Conservation (phyloP, 1,284 basidiomycete species). For the Coniferiporia weirii region DNA sequence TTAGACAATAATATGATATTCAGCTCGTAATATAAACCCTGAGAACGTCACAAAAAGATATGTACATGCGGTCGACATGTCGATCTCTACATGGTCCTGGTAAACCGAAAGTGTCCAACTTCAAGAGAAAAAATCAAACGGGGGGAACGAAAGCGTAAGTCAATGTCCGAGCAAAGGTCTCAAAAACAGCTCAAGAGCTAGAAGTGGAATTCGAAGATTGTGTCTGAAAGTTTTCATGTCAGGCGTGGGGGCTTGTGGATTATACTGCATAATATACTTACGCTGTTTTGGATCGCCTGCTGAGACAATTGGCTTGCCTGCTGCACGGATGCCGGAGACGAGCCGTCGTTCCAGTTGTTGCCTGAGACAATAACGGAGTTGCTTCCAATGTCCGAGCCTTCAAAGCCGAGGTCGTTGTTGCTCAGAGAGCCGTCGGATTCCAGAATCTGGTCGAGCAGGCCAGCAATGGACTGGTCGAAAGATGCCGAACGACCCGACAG, state of each 20-base stretch:
- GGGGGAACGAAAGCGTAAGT: not conserved
- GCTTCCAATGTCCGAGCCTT: conserved; percentile 20
- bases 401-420: conserved; percentile 22
- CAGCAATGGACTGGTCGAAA: conserved; percentile 20
- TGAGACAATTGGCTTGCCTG: conserved; percentile 9
- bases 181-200: conserved; percentile 9
- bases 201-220: conserved; percentile 9
- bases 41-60: not conserved
- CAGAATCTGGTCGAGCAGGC: conserved; percentile 16
- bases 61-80: not conserved
- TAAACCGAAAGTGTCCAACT: conserved; percentile 1
- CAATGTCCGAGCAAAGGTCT: not conserved
- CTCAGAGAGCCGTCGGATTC: conserved; percentile 17
- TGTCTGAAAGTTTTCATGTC: conserved; percentile 50
- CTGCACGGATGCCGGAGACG: conserved; percentile 21
- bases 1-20: not conserved
- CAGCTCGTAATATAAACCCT: not conserved
- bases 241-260: conserved; percentile 2
- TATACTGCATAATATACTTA: not conserved
- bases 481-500: conserved; percentile 11
- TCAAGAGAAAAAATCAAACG: not conserved
- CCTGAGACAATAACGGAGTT: conserved; percentile 19
- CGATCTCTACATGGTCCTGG: not conserved
- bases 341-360: conserved; percentile 22
- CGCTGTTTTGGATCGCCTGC: conserved; percentile 4